Evolutionary conservation across 805 yeast species (phyloP).

Genomic region (Tetrapisispora fleetii): DNA sequence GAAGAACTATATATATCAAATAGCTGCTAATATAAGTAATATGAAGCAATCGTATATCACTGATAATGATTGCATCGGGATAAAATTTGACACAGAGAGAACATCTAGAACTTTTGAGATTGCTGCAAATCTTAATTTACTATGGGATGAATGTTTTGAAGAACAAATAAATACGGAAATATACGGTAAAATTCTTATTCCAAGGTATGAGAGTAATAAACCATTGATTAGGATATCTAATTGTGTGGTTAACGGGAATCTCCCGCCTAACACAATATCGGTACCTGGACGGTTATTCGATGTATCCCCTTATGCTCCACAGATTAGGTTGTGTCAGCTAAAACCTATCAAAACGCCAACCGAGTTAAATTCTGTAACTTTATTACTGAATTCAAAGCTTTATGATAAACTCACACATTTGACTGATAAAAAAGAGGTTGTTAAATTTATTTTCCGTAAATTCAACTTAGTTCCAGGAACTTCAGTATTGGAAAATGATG

Average conservation of each 20-base stretch:
- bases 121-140: neutral
- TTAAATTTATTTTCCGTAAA: slow-evolving; percentile 17
- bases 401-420: slow-evolving; percentile 15
- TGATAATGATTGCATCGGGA: neutral
- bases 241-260: slow-evolving; percentile 6
- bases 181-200: neutral
- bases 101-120: neutral
- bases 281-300: slow-evolving; percentile 4
- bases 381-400: slow-evolving; percentile 10
- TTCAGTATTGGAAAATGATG: slow-evolving; percentile 13
- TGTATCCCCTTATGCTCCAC: neutral
- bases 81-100: neutral
- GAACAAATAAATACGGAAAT: neutral
- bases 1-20: no score
- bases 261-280: slow-evolving; percentile 9
- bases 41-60: no score
- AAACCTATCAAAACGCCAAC: slow-evolving; percentile 7
- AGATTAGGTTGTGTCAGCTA: slow-evolving; percentile 12
- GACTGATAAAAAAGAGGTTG: slow-evolving; percentile 8
- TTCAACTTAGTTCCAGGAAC: slow-evolving; percentile 8
- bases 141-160: neutral
- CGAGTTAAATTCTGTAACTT: slow-evolving; percentile 8
- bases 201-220: neutral
- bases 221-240: neutral
- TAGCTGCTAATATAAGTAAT: no score